Conservation (phyloP, 345 rosid genomes). For the Atalantia buxifolia region DNA sequence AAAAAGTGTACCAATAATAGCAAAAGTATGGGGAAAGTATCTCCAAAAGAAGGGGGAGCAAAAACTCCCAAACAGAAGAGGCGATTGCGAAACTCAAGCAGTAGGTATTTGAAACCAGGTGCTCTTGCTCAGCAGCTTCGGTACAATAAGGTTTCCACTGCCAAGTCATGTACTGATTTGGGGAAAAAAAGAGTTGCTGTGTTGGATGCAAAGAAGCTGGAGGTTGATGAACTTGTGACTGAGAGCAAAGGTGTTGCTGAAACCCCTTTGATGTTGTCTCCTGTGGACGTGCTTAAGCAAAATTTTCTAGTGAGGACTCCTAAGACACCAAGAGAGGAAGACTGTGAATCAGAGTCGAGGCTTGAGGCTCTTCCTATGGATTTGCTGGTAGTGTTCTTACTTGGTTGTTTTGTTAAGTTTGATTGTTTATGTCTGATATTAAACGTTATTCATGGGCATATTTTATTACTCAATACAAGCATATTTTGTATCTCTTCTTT, state of each 20-base stretch:
- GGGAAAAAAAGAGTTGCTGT: conserved; percentile 71
- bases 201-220: conserved; percentile 37
- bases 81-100: conserved; percentile 47
- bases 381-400: conserved; percentile 52
- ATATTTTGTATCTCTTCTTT: not conserved
- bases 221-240: conserved; percentile 18
- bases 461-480: too few species aligned
- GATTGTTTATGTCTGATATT: not conserved
- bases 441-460: not conserved
- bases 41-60: conserved; percentile 42
- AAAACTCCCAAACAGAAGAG: conserved; percentile 50
- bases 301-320: conserved; percentile 57
- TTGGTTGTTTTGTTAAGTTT: not conserved
- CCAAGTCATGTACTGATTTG: conserved; percentile 65
- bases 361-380: conserved; percentile 90
- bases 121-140: conserved; percentile 81
- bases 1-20: not conserved
- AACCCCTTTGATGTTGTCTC: conserved; percentile 58
- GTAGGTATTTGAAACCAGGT: conserved; percentile 77
- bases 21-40: conserved; percentile 63
- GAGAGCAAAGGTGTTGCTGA: conserved; percentile 35
- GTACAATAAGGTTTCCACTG: conserved; percentile 41
- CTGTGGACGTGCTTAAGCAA: conserved; percentile 50
- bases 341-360: conserved; percentile 56
- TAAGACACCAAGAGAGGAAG: conserved; percentile 59